Evolutionary conservation across 768 basidiomycete genomes (phyloP), one percentile per base, ranked within the genome.

Genomic region (Tricholoma sp.): DNA sequence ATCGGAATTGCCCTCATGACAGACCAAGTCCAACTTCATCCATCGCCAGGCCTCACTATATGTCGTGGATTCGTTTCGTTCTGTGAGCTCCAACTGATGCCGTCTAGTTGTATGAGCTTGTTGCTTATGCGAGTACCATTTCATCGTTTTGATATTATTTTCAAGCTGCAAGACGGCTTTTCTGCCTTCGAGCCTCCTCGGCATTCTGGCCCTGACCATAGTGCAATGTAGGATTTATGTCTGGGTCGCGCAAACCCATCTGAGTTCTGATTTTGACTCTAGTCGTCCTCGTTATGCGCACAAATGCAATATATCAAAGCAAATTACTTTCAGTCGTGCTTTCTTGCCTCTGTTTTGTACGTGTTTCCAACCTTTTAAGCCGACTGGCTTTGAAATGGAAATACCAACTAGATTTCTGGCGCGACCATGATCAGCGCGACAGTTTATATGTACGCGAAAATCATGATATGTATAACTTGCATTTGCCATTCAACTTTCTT

Each of bases 281-380:
- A 69, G 68, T 57, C 41, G 62, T 67, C 16, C 61, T 69, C 43
- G 59, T 69, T 34, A 63, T 67, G 59, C 57, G 68, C n/a, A 69
- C 66, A 9, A 59, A 69, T 55, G 68, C 68, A 2, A 50, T 69
- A 32, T 69, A 66, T 57, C 65, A 64, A 41, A 61, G 62, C 47
- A 61, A 43, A 46, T 24, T 18, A 9, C 45, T 69, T 14, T 47
- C 66, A n/a, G 41, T 54, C 32, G 14, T 56, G 24, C 57, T 69
- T 16, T 24, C 55, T 9, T 34, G 37, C 11, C 41, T 66, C 14
- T 63, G 62, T 21, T n/a, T 63, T 16, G 68, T 69, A 32, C 39
- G 66, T 59, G 16, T 10, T 16, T 11, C 37, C 4, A 46, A 14
- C 31, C 11, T 24, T 12, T 46, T 21, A 4, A 11, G 45, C 3